phyloP scores from a whole-genome alignment of 768 basidiomycete genomes.

The Tylopilus sp. region DNA sequence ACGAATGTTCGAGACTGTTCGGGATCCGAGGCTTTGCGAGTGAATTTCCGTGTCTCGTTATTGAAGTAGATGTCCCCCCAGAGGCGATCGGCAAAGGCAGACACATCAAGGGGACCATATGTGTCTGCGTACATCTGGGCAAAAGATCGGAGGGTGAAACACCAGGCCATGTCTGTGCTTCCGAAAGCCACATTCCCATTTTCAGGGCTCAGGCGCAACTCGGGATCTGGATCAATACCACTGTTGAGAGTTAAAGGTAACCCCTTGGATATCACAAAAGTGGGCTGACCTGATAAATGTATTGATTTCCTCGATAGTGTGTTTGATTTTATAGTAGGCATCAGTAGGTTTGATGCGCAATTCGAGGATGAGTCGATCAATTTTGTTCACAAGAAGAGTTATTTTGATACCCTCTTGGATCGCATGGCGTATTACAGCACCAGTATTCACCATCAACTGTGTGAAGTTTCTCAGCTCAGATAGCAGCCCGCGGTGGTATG shows the following conservation, averaged over 20 bases:
- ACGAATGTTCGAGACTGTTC: slow-evolving; percentile 85
- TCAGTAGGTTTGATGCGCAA: slow-evolving; percentile 92
- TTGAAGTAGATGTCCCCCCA: slow-evolving; percentile 99
- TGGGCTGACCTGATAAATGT: slow-evolving; percentile 80
- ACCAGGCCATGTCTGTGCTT: slow-evolving; percentile 96
- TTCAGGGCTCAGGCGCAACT: slow-evolving; percentile 87
- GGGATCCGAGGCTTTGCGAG: slow-evolving; percentile 71
- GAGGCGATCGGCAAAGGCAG: slow-evolving; percentile 81
- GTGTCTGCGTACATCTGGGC: slow-evolving; percentile 96
- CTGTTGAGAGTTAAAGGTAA: slow-evolving; percentile 32
- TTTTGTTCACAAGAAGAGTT: slow-evolving; percentile 94
- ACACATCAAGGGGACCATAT: slow-evolving; percentile 81
- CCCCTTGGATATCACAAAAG: not conserved
- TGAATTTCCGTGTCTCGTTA: slow-evolving; percentile 80
- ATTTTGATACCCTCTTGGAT: slow-evolving; percentile 87
- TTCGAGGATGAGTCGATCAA: slow-evolving; percentile 95
- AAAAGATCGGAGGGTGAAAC: slow-evolving; percentile 91
- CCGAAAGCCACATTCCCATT: slow-evolving; percentile 96
- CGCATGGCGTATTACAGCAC: slow-evolving; percentile 84
- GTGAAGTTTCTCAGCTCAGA: slow-evolving; percentile 10
- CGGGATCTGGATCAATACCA: slow-evolving; percentile 84
- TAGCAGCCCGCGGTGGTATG: not conserved
- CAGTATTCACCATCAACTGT: slow-evolving; percentile 91
- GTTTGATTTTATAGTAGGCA: slow-evolving; percentile 98
- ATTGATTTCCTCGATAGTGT: slow-evolving; percentile 98